Base-by-base conservation (phyloP, 345 rosid genomes). In the Lepidium didymum region DNA sequence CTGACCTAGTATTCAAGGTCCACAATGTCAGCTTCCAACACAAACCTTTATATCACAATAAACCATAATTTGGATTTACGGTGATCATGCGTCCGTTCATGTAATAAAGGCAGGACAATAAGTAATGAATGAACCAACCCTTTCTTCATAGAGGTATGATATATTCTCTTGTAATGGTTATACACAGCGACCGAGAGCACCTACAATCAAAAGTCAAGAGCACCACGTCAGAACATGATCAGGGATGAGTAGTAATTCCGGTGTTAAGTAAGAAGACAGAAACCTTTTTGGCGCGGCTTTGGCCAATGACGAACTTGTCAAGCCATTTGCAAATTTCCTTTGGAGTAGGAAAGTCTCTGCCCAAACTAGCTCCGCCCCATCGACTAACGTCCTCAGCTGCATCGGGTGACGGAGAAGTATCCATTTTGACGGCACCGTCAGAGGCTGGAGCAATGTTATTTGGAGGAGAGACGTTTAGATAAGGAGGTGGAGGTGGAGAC, bases 161-260 rank as follows among this genome's bases (percentile, higher is more conserved):
- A 81, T 71, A 93, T 84, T 83, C 97, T 87, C 86, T 90, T 93
- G 64, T 93, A 93, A 70, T 93, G 98, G 63, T 93, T 93, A 69
- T 93, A 86, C 56, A 93, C 97, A 69, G 97, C 98, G 34, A 93
- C 97, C 23, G 97, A 79, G 61, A 93, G 89, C 59, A 93, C 96
- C 98, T 90, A 85, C 31, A 74, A 59, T 37, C 54, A 57, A 74
- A 5, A 66, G 50, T 50, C 62, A 56, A 62, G 29, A 51, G 16
- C 62, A 41, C 25, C 37, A 75, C n/a, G 10, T 16, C 4, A 43
- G 7, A 21, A 50, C 31, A 52, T 16, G 13, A 57, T 49, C 46
- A 55, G 7, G 15, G 11, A 52, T 16, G 27, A 46, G 50, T 2
- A 43, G 2, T 25, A 19, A 43, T 12, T 34, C n/a, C 25, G 36